Evolutionary conservation across 2,329 filamentous ascomycete genomes (phyloP), one percentile per base, ranked within the genome.

Genomic region (Sarocladium strictum): DNA sequence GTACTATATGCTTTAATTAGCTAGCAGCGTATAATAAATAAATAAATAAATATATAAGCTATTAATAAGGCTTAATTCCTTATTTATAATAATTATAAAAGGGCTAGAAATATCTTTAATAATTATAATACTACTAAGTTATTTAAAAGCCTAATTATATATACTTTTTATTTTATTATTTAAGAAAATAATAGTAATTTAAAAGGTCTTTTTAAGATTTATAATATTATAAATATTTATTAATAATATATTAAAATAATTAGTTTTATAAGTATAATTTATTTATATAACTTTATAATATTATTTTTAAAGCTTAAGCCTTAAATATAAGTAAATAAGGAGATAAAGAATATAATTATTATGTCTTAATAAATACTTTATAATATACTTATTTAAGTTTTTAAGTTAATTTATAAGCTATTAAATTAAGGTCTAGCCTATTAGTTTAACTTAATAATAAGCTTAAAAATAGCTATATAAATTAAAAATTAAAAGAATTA

Each of bases 361-460:
- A 54, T 26, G 32, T 27, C 38, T 37, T 54, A 54, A 19, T 54
- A 54, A 54, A 17, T 45, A 54, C 10, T 35, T 54, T 17, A 47
- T 54, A 26, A 26, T 49, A 47, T 49, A 45, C 32, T 47, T 21
- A 53, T 40, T 26, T 53, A 53, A 37, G 37, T 53, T 40, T 21
- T 53, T 40, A 41, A 19, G 40, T 24, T 41, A 53, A 15, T 40
- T 41, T 40, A 21, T 53, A 41, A 15, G 37, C 26, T 26, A 24
- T 26, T 53, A 53, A 40, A 53, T 12, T 53, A 53, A 40, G 40
- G 27, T 38, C 23, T n/a, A 40, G 19, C 19, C 24, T 40, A 12
- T 43, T 53, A 53, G 11, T 38, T 21, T 54, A 45, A 14, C 21
- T 29, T 54, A 40, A 26, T 29, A 19, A 17, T 45, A 40, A 45